phyloP scores from a whole-genome alignment of 306 rosid genomes.

The Malus fusca region DNA sequence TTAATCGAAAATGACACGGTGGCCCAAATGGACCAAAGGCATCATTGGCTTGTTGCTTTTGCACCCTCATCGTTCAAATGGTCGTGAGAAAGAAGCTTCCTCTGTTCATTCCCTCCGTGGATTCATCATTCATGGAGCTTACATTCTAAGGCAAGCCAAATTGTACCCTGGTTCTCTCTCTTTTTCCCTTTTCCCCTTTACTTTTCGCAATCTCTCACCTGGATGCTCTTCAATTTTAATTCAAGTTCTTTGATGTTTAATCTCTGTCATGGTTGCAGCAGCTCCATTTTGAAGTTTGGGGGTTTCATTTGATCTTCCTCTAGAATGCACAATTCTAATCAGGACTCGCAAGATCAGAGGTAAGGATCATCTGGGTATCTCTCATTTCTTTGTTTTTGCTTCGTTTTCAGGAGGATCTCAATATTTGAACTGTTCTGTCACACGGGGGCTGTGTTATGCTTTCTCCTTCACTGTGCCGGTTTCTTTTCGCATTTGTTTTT shows the following conservation, averaged over 20 bases:
- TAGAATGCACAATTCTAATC: conserved; percentile 41
- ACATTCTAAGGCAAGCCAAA: neutral
- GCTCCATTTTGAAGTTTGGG: conserved; percentile 23
- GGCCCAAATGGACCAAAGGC: neutral
- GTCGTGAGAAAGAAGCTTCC: conserved; percentile 16
- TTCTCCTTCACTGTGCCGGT: neutral
- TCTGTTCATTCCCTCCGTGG: conserved; percentile 17
- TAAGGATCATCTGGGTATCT: conserved; percentile 29
- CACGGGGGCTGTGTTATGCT: neutral
- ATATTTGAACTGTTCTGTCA: neutral
- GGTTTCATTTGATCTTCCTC: neutral
- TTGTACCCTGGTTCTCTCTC: neutral
- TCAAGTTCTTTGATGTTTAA: neutral
- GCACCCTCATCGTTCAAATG: neutral
- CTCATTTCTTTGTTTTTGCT: neutral
- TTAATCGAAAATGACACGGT: neutral
- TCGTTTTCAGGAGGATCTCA: neutral
- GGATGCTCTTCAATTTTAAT: conserved; percentile 17
- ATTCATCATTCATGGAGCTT: conserved; percentile 1
- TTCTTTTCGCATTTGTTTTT: neutral
- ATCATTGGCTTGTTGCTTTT: neutral
- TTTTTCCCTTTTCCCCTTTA: neutral
- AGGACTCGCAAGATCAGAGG: conserved; percentile 66
- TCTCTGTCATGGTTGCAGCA: conserved; percentile 5
- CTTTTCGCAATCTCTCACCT: neutral